These are phyloP conservation scores for Amylostereum areolatum DNA, from an alignment of 1,284 basidiomycete genomes.

Conservation along the genomic window DNA sequence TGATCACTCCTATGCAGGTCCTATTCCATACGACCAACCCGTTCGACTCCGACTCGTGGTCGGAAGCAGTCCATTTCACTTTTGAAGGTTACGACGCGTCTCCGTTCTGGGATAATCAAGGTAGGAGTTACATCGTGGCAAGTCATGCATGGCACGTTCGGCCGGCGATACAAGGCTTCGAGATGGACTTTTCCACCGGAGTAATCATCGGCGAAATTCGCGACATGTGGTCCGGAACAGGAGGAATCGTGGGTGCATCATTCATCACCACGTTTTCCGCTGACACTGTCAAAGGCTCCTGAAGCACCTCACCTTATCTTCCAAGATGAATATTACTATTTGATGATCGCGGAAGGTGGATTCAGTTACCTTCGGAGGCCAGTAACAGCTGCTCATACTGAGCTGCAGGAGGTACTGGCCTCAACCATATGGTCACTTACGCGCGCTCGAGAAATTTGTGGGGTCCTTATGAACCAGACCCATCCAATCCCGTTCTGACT, in stretches of 20 bases:
- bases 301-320: conserved; percentile 24
- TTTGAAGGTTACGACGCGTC: conserved; percentile 32
- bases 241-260: conserved; percentile 20
- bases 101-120: conserved; percentile 30
- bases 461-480: conserved; percentile 19
- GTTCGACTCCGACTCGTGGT: conserved; percentile 24
- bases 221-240: conserved; percentile 29
- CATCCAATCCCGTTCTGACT: conserved; percentile 20
- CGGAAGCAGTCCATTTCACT: conserved; percentile 27
- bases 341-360: conserved; percentile 26
- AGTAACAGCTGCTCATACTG: no score
- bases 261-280: no score
- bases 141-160: conserved; percentile 26
- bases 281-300: conserved; percentile 16
- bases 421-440: conserved; percentile 27
- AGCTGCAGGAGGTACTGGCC: conserved; percentile 21
- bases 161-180: conserved; percentile 24
- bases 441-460: conserved; percentile 21
- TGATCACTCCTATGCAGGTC: conserved; percentile 17
- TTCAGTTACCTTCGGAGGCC: no score
- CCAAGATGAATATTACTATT: conserved; percentile 21
- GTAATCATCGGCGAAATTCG: conserved; percentile 20
- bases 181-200: conserved; percentile 27
- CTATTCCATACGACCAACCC: conserved; percentile 27
- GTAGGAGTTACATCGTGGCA: conserved; percentile 27